Base-by-base conservation (phyloP, 2,329 filamentous ascomycete genomes). In the Penicillium aurantiogriseum region DNA sequence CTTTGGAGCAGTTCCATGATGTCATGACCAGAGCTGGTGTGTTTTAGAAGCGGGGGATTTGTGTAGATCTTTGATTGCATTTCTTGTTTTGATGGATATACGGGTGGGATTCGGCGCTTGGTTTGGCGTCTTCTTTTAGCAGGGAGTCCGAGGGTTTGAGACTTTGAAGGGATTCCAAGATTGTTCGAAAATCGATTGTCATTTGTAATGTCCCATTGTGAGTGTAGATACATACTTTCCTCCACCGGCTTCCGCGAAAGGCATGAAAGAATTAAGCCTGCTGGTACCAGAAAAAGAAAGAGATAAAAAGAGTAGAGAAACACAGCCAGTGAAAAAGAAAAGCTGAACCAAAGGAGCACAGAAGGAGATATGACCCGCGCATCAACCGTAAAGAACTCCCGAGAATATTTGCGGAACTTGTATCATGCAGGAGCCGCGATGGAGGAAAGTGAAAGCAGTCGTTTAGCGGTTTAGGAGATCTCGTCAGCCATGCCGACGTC, bases 21-120 rank as follows among this genome's bases (percentile, higher is more conserved):
- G 90, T 96, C 5, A 93, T 96, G 91, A 84, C 81, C 63, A 81
- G 89, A 67, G 92, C 92, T 6, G 92, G 92, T 1, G 87, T 92
- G 38, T 93, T 93, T 83, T 86, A 85, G 58, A 42, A 21, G 21
- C 17, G 19, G 15, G 1, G 11, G 29, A 21, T 50, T 35, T 44
- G 19, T 46, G 50, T 44, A 45, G n/a, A 52, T 21, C 0, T n/a
- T 29, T 40, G n/a, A 21, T 47, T 11, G 7, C 19, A 29, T 29
- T 15, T 39, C 23, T 50, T 21, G 36, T 40, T 49, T 56, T 47
- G 48, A 2, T n/a, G 47, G 52, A 57, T 45, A 54, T 61, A 57
- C n/a, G 46, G 42, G 42, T 33, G 35, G n/a, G 33, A 3, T 15
- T 45, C 8, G 47, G 47, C 39, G 39, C 52, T 51, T 31, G 23